phyloP scores from a whole-genome alignment of 2,329 filamentous ascomycete genomes.

The Exophiala alcalophila region DNA sequence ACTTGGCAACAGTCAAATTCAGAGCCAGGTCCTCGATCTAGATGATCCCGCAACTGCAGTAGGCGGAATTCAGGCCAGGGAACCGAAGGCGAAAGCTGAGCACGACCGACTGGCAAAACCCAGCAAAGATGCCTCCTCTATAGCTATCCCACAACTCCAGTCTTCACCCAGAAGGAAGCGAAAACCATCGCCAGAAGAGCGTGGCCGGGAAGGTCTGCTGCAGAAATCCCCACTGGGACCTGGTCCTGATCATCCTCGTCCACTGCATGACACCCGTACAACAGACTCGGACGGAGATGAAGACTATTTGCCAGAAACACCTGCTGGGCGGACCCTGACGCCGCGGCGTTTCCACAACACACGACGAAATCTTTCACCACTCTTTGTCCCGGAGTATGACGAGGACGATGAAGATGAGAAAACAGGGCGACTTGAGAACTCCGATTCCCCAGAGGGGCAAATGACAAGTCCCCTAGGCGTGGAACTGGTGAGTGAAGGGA shows the following conservation, averaged over 20 bases:
- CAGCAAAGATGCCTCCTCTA: not conserved
- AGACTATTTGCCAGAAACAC: too few relatives aligned
- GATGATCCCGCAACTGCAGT: constrained; percentile 4
- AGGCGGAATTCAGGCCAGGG: constrained; percentile 6
- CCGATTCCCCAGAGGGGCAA: too few relatives aligned
- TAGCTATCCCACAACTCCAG: constrained; percentile 5
- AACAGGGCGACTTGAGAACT: not conserved
- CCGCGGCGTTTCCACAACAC: too few relatives aligned
- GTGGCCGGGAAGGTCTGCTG: not conserved
- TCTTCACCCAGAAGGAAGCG: not conserved
- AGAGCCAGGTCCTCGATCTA: constrained; percentile 2
- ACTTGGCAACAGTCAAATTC: constrained; percentile 2
- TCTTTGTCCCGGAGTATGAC: constrained; percentile 11
- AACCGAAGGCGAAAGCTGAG: not conserved
- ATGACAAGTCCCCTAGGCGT: too few relatives aligned
- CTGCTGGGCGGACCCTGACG: too few relatives aligned
- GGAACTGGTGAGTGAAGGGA: too few relatives aligned
- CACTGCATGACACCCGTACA: not conserved
- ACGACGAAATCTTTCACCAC: constrained; percentile 2
- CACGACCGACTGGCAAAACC: not conserved
- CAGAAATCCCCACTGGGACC: constrained; percentile 8
- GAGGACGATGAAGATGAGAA: not conserved
- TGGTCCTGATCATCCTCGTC: constrained; percentile 1
- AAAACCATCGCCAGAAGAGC: constrained; percentile 9
- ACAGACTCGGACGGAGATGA: constrained; percentile 10